These are phyloP conservation scores for Schizosaccharomyces cryophilus DNA, from an alignment of 805 yeast species.

Conservation along the genomic window DNA sequence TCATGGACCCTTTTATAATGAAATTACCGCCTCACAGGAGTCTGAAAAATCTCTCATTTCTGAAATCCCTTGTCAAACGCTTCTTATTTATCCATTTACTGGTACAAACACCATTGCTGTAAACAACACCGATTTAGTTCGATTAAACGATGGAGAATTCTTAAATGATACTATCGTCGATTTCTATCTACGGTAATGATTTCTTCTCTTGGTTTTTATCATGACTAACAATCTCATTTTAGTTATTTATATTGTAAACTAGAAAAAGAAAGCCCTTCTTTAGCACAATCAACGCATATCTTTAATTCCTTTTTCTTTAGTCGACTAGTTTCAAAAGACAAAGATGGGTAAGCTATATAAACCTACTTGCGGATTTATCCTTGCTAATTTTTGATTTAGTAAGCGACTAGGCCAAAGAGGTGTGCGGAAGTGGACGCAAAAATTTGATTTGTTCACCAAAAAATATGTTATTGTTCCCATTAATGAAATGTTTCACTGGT, in stretches of 20 bases:
- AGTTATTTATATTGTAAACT: background rate
- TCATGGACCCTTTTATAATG: too few relatives aligned
- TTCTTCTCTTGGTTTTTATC: background rate
- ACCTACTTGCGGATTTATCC: background rate
- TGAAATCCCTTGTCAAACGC: background rate
- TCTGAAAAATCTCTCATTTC: background rate
- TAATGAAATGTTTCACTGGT: slow-evolving; percentile 68
- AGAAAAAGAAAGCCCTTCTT: background rate
- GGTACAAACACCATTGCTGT: slow-evolving; percentile 22
- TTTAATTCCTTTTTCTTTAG: slow-evolving; percentile 71
- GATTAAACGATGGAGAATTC: slow-evolving; percentile 63
- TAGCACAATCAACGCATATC: slow-evolving; percentile 23
- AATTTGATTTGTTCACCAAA: slow-evolving; percentile 34
- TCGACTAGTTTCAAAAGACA: slow-evolving; percentile 19
- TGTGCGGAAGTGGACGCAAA: slow-evolving; percentile 56
- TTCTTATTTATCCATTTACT: background rate
- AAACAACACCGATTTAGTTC: slow-evolving; percentile 46
- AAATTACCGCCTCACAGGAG: background rate
- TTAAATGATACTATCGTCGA: slow-evolving; percentile 73
- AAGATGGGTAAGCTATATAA: background rate
- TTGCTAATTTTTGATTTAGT: background rate
- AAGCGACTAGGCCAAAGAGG: slow-evolving; percentile 26
- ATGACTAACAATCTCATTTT: background rate
- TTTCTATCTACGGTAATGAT: slow-evolving; percentile 28
- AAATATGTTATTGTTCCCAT: slow-evolving; percentile 55